phyloP scores from a whole-genome alignment of 805 yeast species.

The Candida sakaeoensis region DNA sequence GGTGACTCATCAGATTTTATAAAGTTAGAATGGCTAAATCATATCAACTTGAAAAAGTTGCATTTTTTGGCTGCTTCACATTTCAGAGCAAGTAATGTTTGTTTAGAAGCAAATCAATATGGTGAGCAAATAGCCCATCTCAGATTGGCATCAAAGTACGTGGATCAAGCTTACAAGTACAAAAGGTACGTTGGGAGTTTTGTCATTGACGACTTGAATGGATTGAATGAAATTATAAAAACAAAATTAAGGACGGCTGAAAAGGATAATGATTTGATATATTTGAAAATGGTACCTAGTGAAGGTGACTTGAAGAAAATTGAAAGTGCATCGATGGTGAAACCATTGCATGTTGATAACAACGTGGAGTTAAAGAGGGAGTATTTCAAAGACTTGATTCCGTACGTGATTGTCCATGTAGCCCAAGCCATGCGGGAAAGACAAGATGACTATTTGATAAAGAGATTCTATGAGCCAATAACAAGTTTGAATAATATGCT shows the following conservation, averaged over 20 bases:
- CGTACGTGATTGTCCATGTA: conserved; percentile 60
- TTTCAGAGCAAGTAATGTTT: conserved; percentile 53
- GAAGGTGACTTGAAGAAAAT: conserved; percentile 37
- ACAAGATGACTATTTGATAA: conserved; percentile 50
- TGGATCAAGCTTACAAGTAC: conserved; percentile 34
- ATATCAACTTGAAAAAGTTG: conserved; percentile 50
- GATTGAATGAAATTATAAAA: conserved; percentile 44
- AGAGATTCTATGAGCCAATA: conserved; percentile 44
- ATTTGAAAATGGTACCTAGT: conserved; percentile 61
- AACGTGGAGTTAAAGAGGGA: conserved; percentile 18
- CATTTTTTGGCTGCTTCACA: conserved; percentile 75
- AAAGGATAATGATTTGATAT: conserved; percentile 78
- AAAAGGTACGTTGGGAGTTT: conserved; percentile 39
- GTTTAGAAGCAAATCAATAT: conserved; percentile 48
- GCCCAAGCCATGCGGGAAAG: conserved; percentile 68
- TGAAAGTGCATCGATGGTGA: conserved; percentile 54
- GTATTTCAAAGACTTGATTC: conserved; percentile 61
- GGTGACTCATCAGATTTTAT: conserved; percentile 44
- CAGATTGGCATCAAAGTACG: conserved; percentile 35
- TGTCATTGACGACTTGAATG: conserved; percentile 50
- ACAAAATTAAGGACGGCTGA: conserved; percentile 53
- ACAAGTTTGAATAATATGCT: conserved; percentile 43
- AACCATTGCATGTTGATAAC: conserved; percentile 24
- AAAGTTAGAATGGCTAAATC: conserved; percentile 61
- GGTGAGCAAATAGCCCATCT: conserved; percentile 72